Conservation (phyloP, 2,329 filamentous ascomycete genomes). For the Botrytis fabae region DNA sequence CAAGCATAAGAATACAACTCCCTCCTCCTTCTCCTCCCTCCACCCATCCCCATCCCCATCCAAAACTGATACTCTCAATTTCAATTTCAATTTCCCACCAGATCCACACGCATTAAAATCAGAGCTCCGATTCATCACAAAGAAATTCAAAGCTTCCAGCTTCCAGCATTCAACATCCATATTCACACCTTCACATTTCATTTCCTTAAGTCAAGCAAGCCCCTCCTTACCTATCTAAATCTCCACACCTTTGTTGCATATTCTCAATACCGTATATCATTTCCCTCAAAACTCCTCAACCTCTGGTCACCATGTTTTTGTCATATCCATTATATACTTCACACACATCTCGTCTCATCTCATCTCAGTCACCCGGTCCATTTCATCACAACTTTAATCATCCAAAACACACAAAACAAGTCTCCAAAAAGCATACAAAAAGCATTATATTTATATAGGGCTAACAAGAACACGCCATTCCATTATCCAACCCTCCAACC, state of each 20-base stretch:
- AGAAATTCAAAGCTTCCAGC: neutral
- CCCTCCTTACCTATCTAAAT: neutral
- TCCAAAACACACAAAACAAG: neutral
- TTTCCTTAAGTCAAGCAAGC: neutral
- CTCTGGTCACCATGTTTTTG: neutral
- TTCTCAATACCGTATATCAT: neutral
- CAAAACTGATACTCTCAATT: accelerated
- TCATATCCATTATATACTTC: neutral
- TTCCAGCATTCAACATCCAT: neutral
- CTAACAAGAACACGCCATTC: neutral
- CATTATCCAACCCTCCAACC: neutral
- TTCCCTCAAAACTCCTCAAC: accelerated
- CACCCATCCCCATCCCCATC: accelerated
- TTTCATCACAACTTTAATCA: neutral
- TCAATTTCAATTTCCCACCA: neutral
- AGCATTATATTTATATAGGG: neutral
- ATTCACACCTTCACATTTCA: neutral
- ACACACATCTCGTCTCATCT: neutral
- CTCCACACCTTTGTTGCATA: neutral
- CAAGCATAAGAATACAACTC: no score
- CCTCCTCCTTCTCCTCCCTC: no score
- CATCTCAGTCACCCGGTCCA: neutral
- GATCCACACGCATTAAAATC: accelerated
- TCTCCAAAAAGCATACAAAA: neutral
- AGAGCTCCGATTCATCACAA: neutral